phyloP scores from a whole-genome alignment of 495 filamentous ascomycete species.

The Penicillium crystallinum region DNA sequence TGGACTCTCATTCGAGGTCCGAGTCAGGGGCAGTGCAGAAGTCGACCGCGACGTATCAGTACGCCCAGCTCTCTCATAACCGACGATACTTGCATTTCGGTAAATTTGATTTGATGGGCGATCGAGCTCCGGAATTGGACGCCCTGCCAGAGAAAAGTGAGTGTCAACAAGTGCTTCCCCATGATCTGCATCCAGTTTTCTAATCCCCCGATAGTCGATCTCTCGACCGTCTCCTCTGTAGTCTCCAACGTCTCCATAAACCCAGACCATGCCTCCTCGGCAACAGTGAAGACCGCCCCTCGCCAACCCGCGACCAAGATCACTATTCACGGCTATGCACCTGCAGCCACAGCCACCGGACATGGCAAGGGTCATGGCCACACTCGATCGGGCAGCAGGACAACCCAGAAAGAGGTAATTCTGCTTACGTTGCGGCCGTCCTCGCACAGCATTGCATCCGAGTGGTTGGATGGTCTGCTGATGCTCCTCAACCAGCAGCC shows the following conservation, averaged over 20 bases:
- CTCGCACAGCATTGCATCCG: constrained; percentile 78
- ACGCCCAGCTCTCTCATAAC: constrained; percentile 85
- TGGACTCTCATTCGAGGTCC: constrained; percentile 36
- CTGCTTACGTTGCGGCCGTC: constrained; percentile 79
- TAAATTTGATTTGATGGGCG: constrained; percentile 67
- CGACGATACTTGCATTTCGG: constrained; percentile 85
- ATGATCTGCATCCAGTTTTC: not conserved
- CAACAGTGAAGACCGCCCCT: constrained; percentile 48
- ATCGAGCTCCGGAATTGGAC: constrained; percentile 66
- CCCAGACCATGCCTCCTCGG: constrained; percentile 45
- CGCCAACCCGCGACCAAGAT: constrained; percentile 73
- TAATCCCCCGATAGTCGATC: constrained; percentile 55
- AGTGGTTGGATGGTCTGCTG: constrained; percentile 93
- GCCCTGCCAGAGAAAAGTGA: constrained; percentile 68
- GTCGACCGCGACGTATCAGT: constrained; percentile 58
- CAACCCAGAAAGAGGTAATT: constrained; percentile 49
- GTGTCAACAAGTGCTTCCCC: constrained; percentile 8
- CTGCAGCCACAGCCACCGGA: constrained; percentile 19
- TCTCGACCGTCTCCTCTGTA: constrained; percentile 84
- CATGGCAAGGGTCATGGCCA: constrained; percentile 28
- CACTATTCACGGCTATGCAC: constrained; percentile 73
- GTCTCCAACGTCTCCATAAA: constrained; percentile 80
- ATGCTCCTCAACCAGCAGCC: constrained; percentile 94
- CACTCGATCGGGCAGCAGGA: constrained; percentile 30
- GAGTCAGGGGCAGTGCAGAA: constrained; percentile 37